Base-by-base conservation (phyloP, 306 rosid genomes). In the Cyamopsis tetragonoloba region DNA sequence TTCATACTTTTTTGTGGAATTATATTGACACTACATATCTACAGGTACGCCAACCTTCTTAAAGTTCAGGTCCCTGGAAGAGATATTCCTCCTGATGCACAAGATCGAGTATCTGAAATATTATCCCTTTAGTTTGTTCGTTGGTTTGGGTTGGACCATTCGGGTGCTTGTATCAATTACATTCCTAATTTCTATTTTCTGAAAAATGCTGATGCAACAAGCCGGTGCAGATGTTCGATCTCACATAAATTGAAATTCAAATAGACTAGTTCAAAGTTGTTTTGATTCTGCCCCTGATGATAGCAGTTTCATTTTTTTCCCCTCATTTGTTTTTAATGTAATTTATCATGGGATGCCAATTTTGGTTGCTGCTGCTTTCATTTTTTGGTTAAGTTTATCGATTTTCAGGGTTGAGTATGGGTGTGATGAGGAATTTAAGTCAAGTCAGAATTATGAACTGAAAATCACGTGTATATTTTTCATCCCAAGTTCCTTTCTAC, bases 41-140 rank as follows among this genome's bases (percentile, higher is more conserved):
- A 24, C 85, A 95, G 99, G 89, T 95, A 95, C 54, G 63, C 79
- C 60, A 82, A 85, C 76, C 99, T 95, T 76, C 86, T 95, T 19
- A 83, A 83, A 58, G 95, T 95, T 59, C 96, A 82, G 71, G 97
- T 95, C 76, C 96, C 92, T 0, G 97, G 99, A 63, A 82, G 99
- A 67, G 99, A 95, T 58, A 81, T 90, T 79, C 91, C 96, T 19
- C 84, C 83, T 4, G 97, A 95, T 39, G 92, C 92, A 18, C 90
- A 79, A 27, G 89, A 77, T 28, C 89, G 97, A 42, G 70, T 86
- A 44, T 79, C 89, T 1, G 89, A 90, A 72, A 67, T 93, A 59
- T 69, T 93, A 70, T 79, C 87, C 56, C 68, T 26, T 69, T 86
- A 88, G 86, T 57, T 12, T 77, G 75, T 46, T 37, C 71, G 50